These are phyloP conservation scores for Bocquillonia castaneifolia DNA, from an alignment of 441 rosid genomes.

Conservation along the genomic window DNA sequence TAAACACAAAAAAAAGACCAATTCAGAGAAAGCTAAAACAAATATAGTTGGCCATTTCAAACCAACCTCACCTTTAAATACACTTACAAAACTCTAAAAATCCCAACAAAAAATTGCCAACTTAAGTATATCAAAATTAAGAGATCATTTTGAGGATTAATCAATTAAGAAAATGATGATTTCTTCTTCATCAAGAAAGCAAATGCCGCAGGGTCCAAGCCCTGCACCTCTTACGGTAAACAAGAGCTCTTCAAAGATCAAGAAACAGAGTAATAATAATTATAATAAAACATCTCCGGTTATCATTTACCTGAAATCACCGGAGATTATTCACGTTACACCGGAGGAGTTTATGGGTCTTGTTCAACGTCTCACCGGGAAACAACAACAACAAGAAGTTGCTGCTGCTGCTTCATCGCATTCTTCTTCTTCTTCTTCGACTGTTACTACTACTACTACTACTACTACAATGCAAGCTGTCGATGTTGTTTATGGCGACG, in stretches of 20 bases:
- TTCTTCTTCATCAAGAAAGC: background rate
- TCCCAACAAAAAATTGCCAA: background rate
- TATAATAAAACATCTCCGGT: constrained; percentile 24
- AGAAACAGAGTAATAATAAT: constrained; percentile 6
- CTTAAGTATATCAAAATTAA: background rate
- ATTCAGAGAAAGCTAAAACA: background rate
- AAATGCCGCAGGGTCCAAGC: constrained; percentile 33
- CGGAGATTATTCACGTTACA: constrained; percentile 43
- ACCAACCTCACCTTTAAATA: background rate
- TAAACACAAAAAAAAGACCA: background rate
- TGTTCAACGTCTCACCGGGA: constrained; percentile 57
- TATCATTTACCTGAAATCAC: constrained; percentile 41
- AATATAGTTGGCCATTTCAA: background rate
- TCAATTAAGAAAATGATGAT: background rate
- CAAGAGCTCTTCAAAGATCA: constrained; percentile 19
- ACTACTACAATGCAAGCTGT: background rate
- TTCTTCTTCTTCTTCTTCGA: background rate
- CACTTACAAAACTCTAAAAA: background rate
- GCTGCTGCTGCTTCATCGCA: background rate
- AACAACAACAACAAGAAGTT: constrained; percentile 20
- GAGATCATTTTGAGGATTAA: background rate
- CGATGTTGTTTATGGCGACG: background rate
- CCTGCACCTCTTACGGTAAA: constrained; percentile 26
- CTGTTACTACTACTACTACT: background rate
- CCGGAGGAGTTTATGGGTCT: constrained; percentile 50